These are phyloP conservation scores for Phalaenopsis hybrid DNA, from an alignment of 116 monocot species.

Conservation along the genomic window DNA sequence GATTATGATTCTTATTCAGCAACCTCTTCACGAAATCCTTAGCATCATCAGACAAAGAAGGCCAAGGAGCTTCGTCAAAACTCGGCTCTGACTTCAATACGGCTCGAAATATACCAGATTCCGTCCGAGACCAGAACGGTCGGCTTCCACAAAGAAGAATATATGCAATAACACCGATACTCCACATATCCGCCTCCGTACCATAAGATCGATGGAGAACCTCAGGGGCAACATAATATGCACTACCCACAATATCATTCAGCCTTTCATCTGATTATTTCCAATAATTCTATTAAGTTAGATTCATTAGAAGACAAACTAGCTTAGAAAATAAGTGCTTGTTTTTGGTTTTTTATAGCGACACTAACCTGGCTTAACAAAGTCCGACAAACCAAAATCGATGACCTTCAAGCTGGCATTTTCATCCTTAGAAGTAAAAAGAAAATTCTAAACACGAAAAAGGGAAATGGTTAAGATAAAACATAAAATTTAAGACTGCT, in stretches of 20 bases:
- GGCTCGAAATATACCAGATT: slow-evolving; percentile 78
- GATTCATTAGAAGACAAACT: neutral
- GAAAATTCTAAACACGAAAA: slow-evolving; percentile 52
- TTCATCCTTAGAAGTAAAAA: slow-evolving; percentile 63
- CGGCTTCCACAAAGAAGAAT: slow-evolving; percentile 78
- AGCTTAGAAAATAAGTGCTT: neutral
- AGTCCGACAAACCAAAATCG: slow-evolving; percentile 83
- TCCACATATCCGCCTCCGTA: slow-evolving; percentile 95
- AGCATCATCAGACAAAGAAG: slow-evolving; percentile 59
- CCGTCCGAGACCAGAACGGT: slow-evolving; percentile 79
- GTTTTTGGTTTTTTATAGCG: neutral
- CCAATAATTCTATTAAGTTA: neutral
- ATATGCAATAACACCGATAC: slow-evolving; percentile 75
- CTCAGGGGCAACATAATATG: slow-evolving; percentile 97
- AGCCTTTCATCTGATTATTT: slow-evolving; percentile 56
- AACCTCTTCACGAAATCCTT: slow-evolving; percentile 62
- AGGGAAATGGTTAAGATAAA: neutral
- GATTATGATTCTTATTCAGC: slow-evolving; percentile 62
- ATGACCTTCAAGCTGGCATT: slow-evolving; percentile 59
- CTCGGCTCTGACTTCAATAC: slow-evolving; percentile 70
- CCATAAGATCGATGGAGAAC: slow-evolving; percentile 89
- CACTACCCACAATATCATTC: slow-evolving; percentile 91
- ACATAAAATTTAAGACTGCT: neutral
- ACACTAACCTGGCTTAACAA: slow-evolving; percentile 63
- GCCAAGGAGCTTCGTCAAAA: slow-evolving; percentile 74